phyloP scores from a whole-genome alignment of 169 alveolate genomes.

The Eimeria acervulina region DNA sequence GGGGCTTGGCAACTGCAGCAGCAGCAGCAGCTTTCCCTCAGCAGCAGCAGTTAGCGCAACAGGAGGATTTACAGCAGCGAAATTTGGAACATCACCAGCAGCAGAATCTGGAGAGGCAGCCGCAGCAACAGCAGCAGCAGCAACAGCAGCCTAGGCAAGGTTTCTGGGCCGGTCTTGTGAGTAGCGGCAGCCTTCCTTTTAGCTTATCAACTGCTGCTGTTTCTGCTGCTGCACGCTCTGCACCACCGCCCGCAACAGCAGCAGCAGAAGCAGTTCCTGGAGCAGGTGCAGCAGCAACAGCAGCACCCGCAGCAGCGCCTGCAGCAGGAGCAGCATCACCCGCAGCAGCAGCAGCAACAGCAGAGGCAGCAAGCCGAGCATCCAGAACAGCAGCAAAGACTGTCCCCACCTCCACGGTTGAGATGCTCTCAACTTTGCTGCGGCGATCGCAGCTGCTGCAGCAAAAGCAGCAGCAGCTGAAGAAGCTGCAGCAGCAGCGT shows the following conservation, averaged over 20 bases:
- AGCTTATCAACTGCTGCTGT: constrained; percentile 16
- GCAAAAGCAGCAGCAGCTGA: constrained; percentile 48
- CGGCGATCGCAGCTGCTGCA: constrained; percentile 51
- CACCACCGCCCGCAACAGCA: constrained; percentile 38
- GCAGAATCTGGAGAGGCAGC: not conserved
- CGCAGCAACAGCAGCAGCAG: constrained; percentile 20
- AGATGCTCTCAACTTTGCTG: constrained; percentile 38
- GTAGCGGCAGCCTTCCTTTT: constrained; percentile 17
- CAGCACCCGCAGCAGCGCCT: not conserved
- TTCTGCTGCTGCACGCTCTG: not conserved
- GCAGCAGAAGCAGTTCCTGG: constrained; percentile 5
- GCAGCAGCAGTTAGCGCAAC: constrained; percentile 64
- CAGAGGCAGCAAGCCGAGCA: constrained; percentile 23
- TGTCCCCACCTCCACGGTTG: not conserved
- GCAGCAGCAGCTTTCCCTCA: constrained; percentile 2
- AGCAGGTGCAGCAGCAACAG: constrained; percentile 25
- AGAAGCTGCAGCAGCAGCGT: constrained; percentile 41
- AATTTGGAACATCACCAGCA: constrained; percentile 28
- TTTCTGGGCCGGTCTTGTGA: constrained; percentile 29
- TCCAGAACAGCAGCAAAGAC: not conserved
- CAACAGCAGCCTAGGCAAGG: constrained; percentile 13
- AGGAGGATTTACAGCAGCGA: constrained; percentile 17
- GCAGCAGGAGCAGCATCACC: not conserved
- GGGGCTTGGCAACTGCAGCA: not conserved
- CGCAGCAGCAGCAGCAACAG: not conserved